A percentile compares a stretch with the other conserved stretches of the same genome.
Conservation (phyloP, 768 basidiomycete species). For the Auricularia cornea region DNA sequence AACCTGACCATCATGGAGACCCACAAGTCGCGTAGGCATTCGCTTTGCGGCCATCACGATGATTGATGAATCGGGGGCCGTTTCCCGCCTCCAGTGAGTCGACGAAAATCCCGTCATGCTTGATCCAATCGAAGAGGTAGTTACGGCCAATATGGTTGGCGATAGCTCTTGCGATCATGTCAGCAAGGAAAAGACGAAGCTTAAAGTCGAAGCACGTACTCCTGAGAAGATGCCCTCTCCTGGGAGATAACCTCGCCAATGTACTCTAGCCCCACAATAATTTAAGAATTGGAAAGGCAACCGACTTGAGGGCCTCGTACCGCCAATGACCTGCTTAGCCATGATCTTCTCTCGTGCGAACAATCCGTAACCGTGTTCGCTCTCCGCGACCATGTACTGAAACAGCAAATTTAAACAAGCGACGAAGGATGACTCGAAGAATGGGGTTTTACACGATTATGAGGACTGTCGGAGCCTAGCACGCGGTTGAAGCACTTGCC, state of each 20-base stretch:
- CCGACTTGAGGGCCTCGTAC: background rate
- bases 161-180: background rate
- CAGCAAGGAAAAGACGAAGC: background rate
- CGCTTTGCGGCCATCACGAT: background rate
- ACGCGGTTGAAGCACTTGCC: background rate
- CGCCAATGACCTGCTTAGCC: background rate
- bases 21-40: no score
- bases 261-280: background rate
- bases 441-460: background rate
- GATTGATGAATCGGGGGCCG: background rate
- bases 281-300: background rate
- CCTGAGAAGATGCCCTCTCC: no score
- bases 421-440: background rate
- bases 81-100: background rate
- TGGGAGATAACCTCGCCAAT: background rate
- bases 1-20: no score
- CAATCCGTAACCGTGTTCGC: background rate
- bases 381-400: background rate
- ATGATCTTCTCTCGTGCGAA: background rate
- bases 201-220: no score
- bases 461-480: background rate
- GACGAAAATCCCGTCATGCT: background rate
- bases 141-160: background rate
- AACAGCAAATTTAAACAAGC: no score
- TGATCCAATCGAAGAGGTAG: background rate